Conservation (phyloP, 2,329 filamentous ascomycete species). For the Aspergillus calidoustus region DNA sequence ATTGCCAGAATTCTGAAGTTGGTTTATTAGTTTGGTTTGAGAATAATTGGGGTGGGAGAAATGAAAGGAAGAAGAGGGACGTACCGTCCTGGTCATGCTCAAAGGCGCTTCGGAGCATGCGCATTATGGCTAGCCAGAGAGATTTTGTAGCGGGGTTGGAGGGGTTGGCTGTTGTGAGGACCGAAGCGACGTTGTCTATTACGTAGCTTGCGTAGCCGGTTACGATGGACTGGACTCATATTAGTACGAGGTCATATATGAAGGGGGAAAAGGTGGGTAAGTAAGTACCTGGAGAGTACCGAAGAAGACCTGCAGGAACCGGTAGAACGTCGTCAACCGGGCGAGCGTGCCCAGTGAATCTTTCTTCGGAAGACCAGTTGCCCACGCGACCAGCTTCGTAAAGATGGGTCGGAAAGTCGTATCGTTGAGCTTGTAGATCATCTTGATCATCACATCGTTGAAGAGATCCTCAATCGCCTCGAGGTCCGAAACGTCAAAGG, state of each 20-base stretch:
- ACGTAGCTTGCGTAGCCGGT: slow-evolving; percentile 89
- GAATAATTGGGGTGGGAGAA: neutral
- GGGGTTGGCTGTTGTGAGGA: slow-evolving; percentile 55
- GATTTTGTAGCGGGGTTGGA: slow-evolving; percentile 56
- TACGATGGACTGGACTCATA: slow-evolving; percentile 70
- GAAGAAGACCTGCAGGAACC: slow-evolving; percentile 80
- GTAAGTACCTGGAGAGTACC: slow-evolving; percentile 71
- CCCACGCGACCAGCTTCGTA: slow-evolving; percentile 82
- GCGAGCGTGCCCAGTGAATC: slow-evolving; percentile 62
- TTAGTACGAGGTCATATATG: slow-evolving; percentile 20
- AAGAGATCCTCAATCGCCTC: slow-evolving; percentile 66
- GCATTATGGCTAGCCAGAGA: slow-evolving; percentile 72
- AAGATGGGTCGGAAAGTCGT: slow-evolving; percentile 92
- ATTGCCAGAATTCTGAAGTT: slow-evolving; percentile 79
- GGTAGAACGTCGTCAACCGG: slow-evolving; percentile 77
- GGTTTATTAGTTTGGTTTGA: slow-evolving; percentile 18
- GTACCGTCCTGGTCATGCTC: slow-evolving; percentile 82
- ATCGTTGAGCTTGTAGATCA: slow-evolving; percentile 97
- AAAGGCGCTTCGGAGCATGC: slow-evolving; percentile 75
- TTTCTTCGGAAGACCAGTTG: slow-evolving; percentile 65
- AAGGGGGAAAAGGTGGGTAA: slow-evolving; percentile 10
- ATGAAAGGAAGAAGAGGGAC: slow-evolving; percentile 13
- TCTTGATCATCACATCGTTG: slow-evolving; percentile 77
- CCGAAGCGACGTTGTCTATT: slow-evolving; percentile 71
- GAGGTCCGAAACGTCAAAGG: slow-evolving; percentile 54